A percentile compares a stretch with the other conserved stretches of the same genome.
Evolutionary conservation across 176 grass and related monocot species (phyloP).

Genomic region (Tillandsia fasciculata): DNA sequence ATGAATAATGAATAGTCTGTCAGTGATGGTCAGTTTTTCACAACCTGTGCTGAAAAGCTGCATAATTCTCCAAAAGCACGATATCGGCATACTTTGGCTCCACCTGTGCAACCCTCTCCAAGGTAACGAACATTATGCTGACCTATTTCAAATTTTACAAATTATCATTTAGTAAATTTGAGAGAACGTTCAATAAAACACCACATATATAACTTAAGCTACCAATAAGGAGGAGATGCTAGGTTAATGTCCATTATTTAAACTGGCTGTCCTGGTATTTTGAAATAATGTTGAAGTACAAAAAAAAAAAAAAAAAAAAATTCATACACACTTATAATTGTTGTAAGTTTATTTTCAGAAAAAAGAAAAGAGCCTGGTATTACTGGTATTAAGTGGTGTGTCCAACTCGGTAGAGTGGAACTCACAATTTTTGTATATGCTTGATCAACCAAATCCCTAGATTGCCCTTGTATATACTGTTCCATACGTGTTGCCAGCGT

Average conservation of each 20-base stretch:
- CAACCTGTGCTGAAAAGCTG: conserved; percentile 89
- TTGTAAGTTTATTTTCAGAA: background rate
- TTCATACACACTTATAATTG: too few relatives aligned
- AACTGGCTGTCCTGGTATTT: too few relatives aligned
- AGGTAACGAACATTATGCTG: conserved; percentile 84
- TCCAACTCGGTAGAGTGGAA: background rate
- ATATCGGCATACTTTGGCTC: conserved; percentile 89
- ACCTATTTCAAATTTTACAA: conserved; percentile 35
- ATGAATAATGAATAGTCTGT: too few relatives aligned
- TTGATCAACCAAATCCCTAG: conserved; percentile 88
- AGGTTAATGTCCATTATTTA: background rate
- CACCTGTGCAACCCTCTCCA: conserved; percentile 87
- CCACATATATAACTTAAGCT: background rate
- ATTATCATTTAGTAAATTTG: background rate
- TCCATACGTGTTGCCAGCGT: conserved; percentile 87
- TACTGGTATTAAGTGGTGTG: background rate
- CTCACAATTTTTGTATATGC: conserved; percentile 92
- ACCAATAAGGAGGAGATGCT: background rate
- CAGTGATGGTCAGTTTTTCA: background rate
- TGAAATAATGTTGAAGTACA: too few relatives aligned
- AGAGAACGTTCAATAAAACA: background rate
- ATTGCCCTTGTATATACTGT: conserved; percentile 62
- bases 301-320: too few relatives aligned
- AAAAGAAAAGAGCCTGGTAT: background rate
- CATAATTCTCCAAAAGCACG: conserved; percentile 88